A percentile compares a stretch with the other conserved stretches of the same genome.
Conservation (phyloP, 768 basidiomycete genomes). For the Cystobasidium ongulense region DNA sequence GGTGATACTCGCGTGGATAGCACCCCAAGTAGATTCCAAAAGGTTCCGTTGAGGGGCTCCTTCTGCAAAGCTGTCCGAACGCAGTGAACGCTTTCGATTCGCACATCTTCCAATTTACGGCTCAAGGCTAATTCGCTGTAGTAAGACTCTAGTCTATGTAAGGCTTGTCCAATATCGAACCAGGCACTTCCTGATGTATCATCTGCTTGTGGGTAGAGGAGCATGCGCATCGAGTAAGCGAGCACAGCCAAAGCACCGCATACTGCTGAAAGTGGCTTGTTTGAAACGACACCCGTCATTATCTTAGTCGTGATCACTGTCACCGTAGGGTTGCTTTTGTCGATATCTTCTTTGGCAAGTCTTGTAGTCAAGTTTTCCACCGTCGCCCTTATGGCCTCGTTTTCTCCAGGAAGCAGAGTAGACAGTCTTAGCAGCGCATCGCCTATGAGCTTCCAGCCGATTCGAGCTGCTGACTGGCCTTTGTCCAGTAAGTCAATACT, state of each 20-base stretch:
- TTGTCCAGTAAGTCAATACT: conserved; percentile 46
- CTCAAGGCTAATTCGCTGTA: conserved; percentile 2
- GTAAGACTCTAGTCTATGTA: conserved; percentile 52
- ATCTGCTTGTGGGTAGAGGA: conserved; percentile 51
- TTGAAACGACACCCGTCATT: not conserved
- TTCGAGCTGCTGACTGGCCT: conserved; percentile 55
- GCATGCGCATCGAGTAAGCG: conserved; percentile 40
- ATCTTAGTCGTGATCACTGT: conserved; percentile 24
- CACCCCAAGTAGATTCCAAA: conserved; percentile 77
- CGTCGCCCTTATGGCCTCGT: not conserved
- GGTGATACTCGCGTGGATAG: conserved; percentile 60
- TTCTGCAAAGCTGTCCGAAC: conserved; percentile 65
- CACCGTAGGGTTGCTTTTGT: conserved; percentile 33
- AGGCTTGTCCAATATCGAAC: conserved; percentile 63
- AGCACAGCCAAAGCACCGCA: conserved; percentile 43
- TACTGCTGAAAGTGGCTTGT: not conserved
- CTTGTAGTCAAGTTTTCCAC: not conserved
- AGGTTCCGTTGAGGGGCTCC: conserved; percentile 61
- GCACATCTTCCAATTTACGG: conserved; percentile 38
- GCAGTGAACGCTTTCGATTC: conserved; percentile 51
- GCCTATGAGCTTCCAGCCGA: conserved; percentile 72
- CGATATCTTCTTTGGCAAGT: conserved; percentile 33
- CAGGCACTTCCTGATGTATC: conserved; percentile 55
- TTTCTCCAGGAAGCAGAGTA: not conserved
- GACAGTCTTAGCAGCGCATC: conserved; percentile 64